These are phyloP conservation scores for Comarum palustre DNA, from an alignment of 306 rosid genomes.

Conservation along the genomic window DNA sequence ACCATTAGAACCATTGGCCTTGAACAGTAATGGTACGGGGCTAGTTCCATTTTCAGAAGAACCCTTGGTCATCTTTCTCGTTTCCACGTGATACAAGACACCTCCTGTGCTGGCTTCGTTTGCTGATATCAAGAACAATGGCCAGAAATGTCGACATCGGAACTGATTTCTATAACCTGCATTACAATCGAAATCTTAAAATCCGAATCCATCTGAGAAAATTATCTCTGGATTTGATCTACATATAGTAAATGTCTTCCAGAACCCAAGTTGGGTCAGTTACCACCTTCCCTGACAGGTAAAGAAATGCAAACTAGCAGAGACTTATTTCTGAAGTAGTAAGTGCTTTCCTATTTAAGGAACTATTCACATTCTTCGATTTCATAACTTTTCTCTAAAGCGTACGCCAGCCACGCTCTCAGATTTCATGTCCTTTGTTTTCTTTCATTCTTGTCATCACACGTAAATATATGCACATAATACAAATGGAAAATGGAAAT, in stretches of 20 bases:
- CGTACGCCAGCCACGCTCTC: neutral
- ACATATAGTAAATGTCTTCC: neutral
- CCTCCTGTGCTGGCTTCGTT: neutral
- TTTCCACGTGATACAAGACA: neutral
- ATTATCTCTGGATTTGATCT: neutral
- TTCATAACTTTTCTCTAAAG: neutral
- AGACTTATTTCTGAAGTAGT: neutral
- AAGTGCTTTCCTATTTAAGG: conserved; percentile 10
- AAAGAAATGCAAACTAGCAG: neutral
- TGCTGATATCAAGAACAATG: neutral
- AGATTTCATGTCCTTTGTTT: conserved; percentile 1
- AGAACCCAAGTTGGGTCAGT: neutral
- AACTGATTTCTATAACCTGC: neutral
- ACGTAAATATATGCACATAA: neutral
- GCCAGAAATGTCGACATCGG: neutral
- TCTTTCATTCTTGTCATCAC: conserved; percentile 8
- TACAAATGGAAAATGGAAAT: neutral
- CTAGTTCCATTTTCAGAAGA: neutral
- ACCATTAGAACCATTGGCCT: neutral
- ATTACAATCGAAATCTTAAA: neutral
- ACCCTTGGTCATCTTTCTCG: conserved; percentile 13
- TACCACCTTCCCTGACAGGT: neutral
- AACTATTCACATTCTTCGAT: neutral
- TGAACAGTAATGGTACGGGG: neutral
- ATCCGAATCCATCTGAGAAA: neutral